Evolutionary conservation across 139 green algal genomes (phyloP).

Genomic region (Chlorella sp.): DNA sequence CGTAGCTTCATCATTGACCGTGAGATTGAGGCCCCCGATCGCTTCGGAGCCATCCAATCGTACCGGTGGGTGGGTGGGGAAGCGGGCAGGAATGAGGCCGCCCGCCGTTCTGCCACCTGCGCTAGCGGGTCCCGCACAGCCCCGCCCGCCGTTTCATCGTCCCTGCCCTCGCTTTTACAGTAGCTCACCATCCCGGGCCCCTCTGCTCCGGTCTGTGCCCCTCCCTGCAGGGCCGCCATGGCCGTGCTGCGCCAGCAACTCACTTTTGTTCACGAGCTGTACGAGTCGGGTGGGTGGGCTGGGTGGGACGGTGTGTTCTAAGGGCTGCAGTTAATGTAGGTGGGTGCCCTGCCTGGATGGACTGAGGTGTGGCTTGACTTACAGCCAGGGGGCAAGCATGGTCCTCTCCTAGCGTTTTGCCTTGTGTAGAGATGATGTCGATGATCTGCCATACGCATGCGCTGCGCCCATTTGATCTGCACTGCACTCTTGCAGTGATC

Average conservation of each 20-base stretch:
- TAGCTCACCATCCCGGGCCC: not conserved
- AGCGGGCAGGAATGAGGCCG: too few species aligned
- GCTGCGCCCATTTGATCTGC: too few species aligned
- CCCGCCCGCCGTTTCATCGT: not conserved
- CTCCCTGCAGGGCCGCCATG: slow-evolving; percentile 65
- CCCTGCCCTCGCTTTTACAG: not conserved
- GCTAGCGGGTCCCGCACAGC: not conserved
- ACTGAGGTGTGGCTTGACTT: too few species aligned
- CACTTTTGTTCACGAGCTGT: slow-evolving; percentile 80
- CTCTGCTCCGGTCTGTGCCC: not conserved
- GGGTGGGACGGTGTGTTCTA: not conserved
- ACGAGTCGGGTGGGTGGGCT: slow-evolving; percentile 38
- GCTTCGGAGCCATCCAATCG: slow-evolving; percentile 86
- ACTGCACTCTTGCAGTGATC: too few species aligned
- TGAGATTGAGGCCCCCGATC: slow-evolving; percentile 87
- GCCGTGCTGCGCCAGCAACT: slow-evolving; percentile 82
- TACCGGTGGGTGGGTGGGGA: slow-evolving; percentile 60
- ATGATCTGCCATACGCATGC: too few species aligned
- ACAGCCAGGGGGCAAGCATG: too few species aligned
- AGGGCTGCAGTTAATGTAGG: not conserved
- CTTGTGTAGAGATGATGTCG: too few species aligned
- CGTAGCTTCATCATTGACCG: slow-evolving; percentile 61
- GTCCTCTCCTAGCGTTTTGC: too few species aligned
- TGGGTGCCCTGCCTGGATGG: too few species aligned
- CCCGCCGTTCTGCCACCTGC: not conserved